phyloP scores from a whole-genome alignment of 148 eudicot genomes.

The Talinum fruticosum region DNA sequence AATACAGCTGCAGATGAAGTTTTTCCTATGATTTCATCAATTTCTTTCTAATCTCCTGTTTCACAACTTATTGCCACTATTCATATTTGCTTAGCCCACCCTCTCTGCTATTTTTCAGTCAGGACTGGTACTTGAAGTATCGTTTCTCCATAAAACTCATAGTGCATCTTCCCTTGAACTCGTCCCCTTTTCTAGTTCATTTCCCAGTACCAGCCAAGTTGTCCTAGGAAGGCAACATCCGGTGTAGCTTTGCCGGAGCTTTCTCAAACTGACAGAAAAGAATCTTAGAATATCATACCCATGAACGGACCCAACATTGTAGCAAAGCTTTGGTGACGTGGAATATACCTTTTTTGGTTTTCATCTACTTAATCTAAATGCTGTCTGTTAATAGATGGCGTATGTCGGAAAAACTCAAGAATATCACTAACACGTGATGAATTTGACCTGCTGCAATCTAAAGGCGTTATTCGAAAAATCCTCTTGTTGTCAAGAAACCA shows the following conservation, averaged over 20 bases:
- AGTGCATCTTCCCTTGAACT: background rate
- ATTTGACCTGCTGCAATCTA: background rate
- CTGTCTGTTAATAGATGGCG: background rate
- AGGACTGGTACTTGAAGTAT: background rate
- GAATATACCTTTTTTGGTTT: background rate
- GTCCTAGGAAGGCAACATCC: background rate
- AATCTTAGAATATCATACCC: background rate
- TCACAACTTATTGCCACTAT: background rate
- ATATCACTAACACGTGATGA: background rate
- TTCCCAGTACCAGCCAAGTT: background rate
- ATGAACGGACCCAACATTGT: background rate
- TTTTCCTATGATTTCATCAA: background rate
- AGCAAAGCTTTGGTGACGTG: background rate
- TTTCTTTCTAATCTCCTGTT: background rate
- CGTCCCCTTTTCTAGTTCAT: background rate
- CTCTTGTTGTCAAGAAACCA: background rate
- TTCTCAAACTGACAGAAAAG: background rate
- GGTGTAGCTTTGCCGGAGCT: background rate
- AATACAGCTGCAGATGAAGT: background rate
- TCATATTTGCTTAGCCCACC: background rate
- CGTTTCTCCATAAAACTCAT: no score
- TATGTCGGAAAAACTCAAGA: background rate
- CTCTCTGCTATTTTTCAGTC: background rate
- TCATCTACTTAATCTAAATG: background rate
- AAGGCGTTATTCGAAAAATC: background rate